Conservation (phyloP, 441 rosid species). For the Populus hybrid region DNA sequence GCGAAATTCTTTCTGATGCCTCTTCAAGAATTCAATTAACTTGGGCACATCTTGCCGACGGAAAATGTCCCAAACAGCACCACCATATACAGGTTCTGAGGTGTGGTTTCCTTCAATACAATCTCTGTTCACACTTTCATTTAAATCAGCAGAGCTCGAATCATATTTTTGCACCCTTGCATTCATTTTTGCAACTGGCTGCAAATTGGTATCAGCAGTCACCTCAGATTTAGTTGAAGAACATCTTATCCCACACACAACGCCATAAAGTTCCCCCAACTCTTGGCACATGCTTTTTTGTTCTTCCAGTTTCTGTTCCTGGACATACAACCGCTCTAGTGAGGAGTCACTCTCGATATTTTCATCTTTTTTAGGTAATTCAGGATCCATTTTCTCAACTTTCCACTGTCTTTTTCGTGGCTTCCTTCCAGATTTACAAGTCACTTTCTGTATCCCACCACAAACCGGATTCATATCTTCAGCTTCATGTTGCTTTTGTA, state of each 20-base stretch:
- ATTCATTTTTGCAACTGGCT: slow-evolving; percentile 4
- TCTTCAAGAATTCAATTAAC: slow-evolving; percentile 53
- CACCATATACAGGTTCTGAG: slow-evolving; percentile 34
- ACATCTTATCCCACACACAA: neutral
- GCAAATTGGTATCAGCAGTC: slow-evolving; percentile 3
- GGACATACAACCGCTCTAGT: slow-evolving; percentile 11
- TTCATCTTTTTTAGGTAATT: slow-evolving; percentile 16
- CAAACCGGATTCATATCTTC: slow-evolving; percentile 35
- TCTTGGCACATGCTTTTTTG: slow-evolving; percentile 17
- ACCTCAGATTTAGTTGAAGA: neutral
- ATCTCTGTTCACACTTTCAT: slow-evolving; percentile 11
- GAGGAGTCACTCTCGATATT: slow-evolving; percentile 14
- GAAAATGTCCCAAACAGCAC: slow-evolving; percentile 92
- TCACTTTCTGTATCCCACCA: slow-evolving; percentile 17
- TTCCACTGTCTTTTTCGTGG: slow-evolving; percentile 14
- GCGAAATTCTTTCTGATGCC: slow-evolving; percentile 64
- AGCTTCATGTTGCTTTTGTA: slow-evolving; percentile 40
- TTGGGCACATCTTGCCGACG: slow-evolving; percentile 74
- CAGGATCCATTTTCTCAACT: slow-evolving; percentile 16
- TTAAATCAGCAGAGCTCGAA: slow-evolving; percentile 5
- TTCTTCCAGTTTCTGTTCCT: slow-evolving; percentile 21
- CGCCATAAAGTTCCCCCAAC: neutral
- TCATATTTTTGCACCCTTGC: neutral
- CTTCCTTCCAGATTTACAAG: slow-evolving; percentile 20
- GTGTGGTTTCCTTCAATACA: slow-evolving; percentile 18